Percentiles rank a stretch among this genome's conserved stretches.
Conservation (phyloP, 768 basidiomycete genomes). For the Leucogyrophana mollusca region DNA sequence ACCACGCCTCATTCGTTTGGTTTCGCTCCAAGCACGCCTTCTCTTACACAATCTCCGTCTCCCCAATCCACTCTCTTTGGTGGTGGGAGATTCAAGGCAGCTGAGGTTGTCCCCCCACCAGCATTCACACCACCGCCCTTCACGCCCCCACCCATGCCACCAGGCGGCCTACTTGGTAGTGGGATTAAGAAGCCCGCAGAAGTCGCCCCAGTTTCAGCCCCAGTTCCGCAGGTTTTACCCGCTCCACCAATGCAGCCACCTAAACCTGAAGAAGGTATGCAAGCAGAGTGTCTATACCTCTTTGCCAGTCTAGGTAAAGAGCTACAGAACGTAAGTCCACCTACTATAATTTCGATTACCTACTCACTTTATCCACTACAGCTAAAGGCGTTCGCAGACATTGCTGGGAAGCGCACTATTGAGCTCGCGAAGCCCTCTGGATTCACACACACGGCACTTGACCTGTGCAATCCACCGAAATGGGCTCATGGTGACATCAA, state of each 20-base stretch:
- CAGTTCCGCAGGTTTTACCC: constrained; percentile 5
- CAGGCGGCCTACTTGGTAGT: background rate
- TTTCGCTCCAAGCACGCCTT: constrained; percentile 9
- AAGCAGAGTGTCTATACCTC: constrained; percentile 58
- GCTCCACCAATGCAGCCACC: constrained; percentile 12
- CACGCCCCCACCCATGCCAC: constrained; percentile 10
- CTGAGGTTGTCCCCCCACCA: constrained; percentile 1
- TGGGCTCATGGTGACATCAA: constrained; percentile 55
- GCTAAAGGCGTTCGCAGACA: constrained; percentile 43
- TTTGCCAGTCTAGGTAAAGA: constrained; percentile 48
- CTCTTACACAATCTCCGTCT: too few species aligned
- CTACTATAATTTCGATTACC: constrained; percentile 1
- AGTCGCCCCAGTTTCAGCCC: constrained; percentile 2
- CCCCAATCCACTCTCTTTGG: constrained; percentile 5
- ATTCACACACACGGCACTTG: constrained; percentile 39
- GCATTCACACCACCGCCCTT: constrained; percentile 7
- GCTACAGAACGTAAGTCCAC: constrained; percentile 54
- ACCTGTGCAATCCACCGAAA: constrained; percentile 45
- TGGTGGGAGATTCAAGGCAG: background rate
- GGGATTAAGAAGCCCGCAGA: constrained; percentile 3
- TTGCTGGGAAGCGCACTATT: constrained; percentile 33
- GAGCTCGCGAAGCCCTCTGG: constrained; percentile 36
- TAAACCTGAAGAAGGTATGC: constrained; percentile 59
- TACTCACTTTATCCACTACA: constrained; percentile 20
- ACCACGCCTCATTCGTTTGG: too few species aligned